phyloP scores from a whole-genome alignment of 495 filamentous ascomycete genomes.

The Aspergillus indologenus region DNA sequence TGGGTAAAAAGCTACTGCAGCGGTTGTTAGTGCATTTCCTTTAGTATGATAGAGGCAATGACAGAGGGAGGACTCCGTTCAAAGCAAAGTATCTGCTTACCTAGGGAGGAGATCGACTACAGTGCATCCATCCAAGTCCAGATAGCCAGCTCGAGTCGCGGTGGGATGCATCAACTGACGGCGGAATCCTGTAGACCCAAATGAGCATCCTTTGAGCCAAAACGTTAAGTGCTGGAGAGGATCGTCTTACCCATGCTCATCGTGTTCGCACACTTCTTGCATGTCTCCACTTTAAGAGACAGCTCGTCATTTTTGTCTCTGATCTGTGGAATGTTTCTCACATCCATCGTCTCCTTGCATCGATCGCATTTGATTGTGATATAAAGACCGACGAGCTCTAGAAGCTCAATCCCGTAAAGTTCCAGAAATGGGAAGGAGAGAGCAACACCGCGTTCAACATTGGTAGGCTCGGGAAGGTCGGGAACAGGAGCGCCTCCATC shows the following conservation, averaged over 20 bases:
- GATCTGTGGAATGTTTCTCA: conserved; percentile 59
- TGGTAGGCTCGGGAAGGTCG: conserved; percentile 24
- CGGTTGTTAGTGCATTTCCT: conserved; percentile 9
- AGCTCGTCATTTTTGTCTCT: conserved; percentile 33
- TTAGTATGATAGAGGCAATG: background rate
- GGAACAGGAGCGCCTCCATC: conserved; percentile 41
- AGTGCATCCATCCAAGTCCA: conserved; percentile 77
- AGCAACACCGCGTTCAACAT: conserved; percentile 61
- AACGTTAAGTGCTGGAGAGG: background rate
- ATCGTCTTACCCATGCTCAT: conserved; percentile 53
- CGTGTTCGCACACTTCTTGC: conserved; percentile 73
- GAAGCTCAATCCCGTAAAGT: conserved; percentile 75
- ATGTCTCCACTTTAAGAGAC: conserved; percentile 47
- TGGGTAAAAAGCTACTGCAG: conserved; percentile 72
- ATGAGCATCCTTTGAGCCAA: conserved; percentile 1
- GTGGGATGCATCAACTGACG: conserved; percentile 73
- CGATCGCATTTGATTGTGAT: conserved; percentile 78
- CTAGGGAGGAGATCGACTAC: conserved; percentile 77
- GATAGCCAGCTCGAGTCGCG: conserved; percentile 74
- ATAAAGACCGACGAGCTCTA: conserved; percentile 67
- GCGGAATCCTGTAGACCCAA: conserved; percentile 53
- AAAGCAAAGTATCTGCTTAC: conserved; percentile 33
- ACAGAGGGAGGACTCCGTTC: background rate
- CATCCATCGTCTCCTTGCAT: conserved; percentile 74
- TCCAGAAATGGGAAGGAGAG: conserved; percentile 82